Percentiles rank a stretch among this genome's conserved stretches.
phyloP scores from a whole-genome alignment of 2,329 filamentous ascomycete genomes.

The Fusarium austroafricanum region DNA sequence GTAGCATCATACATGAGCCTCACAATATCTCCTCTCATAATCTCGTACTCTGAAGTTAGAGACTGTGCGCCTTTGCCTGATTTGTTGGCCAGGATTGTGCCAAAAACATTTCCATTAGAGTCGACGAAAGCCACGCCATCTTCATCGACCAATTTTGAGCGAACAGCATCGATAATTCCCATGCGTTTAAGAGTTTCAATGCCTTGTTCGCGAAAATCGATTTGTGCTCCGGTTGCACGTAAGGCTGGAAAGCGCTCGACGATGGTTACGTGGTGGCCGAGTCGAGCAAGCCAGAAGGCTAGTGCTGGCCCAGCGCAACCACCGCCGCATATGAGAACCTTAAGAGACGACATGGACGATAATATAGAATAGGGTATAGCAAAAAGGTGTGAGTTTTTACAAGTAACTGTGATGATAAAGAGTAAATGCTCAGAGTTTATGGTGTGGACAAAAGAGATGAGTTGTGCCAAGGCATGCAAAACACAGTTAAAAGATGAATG shows the following conservation, averaged over 20 bases:
- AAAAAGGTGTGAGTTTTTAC: not conserved
- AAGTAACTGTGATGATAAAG: not conserved
- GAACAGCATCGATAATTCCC: conserved; percentile 8
- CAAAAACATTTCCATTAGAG: conserved; percentile 1
- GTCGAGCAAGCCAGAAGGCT: conserved; percentile 48
- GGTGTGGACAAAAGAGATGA: too few species aligned
- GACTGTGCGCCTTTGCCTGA: conserved; percentile 44
- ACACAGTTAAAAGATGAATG: too few species aligned
- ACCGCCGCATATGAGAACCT: conserved; percentile 49
- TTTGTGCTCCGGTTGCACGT: conserved; percentile 26
- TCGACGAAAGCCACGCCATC: conserved; percentile 18
- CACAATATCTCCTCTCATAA: conserved; percentile 65
- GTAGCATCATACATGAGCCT: conserved; percentile 53
- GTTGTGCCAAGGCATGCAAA: not conserved
- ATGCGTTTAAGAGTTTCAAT: conserved; percentile 23
- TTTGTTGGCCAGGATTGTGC: conserved; percentile 25
- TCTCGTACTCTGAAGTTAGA: conserved; percentile 64
- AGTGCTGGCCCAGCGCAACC: conserved; percentile 50
- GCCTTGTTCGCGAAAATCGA: conserved; percentile 31
- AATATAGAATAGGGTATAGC: too few species aligned
- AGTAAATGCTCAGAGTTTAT: too few species aligned
- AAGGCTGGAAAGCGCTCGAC: conserved; percentile 51
- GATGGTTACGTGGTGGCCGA: conserved; percentile 52
- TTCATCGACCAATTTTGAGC: conserved; percentile 21
- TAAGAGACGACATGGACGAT: conserved; percentile 16